These are phyloP conservation scores for Microsporum canis DNA, from an alignment of 2,329 filamentous ascomycete genomes.

Conservation along the genomic window DNA sequence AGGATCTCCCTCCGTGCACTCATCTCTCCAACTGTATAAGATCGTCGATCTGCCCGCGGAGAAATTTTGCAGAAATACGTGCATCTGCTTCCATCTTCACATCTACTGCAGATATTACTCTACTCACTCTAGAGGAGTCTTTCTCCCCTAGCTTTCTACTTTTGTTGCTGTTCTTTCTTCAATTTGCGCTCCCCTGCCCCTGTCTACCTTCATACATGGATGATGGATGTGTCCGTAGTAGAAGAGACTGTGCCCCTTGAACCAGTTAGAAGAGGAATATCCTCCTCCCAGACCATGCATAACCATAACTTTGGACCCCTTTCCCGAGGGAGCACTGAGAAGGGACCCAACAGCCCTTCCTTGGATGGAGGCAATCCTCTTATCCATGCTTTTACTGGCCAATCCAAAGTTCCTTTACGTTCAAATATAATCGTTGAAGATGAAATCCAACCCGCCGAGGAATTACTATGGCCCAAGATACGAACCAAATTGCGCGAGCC, in stretches of 20 bases:
- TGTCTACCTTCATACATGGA: background rate
- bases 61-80: background rate
- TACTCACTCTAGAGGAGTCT: background rate
- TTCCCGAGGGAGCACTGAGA: background rate
- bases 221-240: background rate
- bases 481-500: constrained; percentile 45
- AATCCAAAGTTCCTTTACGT: background rate
- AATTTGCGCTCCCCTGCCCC: background rate
- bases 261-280: background rate
- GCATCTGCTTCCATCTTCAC: background rate
- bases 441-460: constrained; percentile 5
- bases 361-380: background rate
- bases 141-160: background rate
- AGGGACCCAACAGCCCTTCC: background rate
- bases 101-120: background rate
- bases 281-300: background rate
- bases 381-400: background rate
- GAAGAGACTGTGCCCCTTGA: background rate
- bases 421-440: background rate
- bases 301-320: no score
- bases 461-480: constrained; percentile 43
- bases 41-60: background rate
- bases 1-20: background rate
- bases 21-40: background rate
- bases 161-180: background rate